Evolutionary conservation across 2,329 filamentous ascomycete genomes (phyloP).

Genomic region (Bipolaris zeicola): DNA sequence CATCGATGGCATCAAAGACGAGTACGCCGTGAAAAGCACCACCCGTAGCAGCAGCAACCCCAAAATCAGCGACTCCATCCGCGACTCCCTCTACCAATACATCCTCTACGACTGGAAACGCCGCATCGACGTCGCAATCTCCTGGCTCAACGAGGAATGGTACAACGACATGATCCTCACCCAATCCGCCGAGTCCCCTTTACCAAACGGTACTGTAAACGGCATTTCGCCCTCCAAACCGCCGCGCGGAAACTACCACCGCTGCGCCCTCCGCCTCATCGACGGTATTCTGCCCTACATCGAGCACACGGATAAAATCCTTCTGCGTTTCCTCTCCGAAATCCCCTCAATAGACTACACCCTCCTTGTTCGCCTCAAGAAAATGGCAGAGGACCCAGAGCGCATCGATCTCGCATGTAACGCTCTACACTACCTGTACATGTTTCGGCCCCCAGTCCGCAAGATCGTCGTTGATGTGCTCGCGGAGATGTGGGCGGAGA

Average conservation of each 20-base stretch:
- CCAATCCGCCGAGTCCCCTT: conserved; percentile 34
- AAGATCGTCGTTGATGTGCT: conserved; percentile 63
- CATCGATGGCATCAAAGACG: conserved; percentile 65
- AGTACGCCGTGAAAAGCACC: conserved; percentile 50
- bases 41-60: conserved; percentile 32
- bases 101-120: conserved; percentile 90
- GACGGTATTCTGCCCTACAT: conserved; percentile 89
- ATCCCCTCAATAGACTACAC: conserved; percentile 77
- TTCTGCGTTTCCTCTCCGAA: conserved; percentile 90
- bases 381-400: conserved; percentile 67
- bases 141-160: conserved; percentile 98
- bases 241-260: conserved; percentile 69
- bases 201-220: conserved; percentile 49
- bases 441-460: conserved; percentile 62
- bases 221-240: conserved; percentile 49
- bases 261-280: conserved; percentile 79
- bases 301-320: conserved; percentile 85
- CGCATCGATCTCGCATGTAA: conserved; percentile 64
- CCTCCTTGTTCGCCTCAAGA: conserved; percentile 74
- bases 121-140: conserved; percentile 86
- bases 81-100: conserved; percentile 81
- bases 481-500: conserved; percentile 61
- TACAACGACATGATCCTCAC: conserved; percentile 78
- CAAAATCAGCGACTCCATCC: conserved; percentile 70
- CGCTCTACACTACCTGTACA: conserved; percentile 58